Conservation (phyloP, 2,329 filamentous ascomycete genomes). For the Botryotinia narcissicola region DNA sequence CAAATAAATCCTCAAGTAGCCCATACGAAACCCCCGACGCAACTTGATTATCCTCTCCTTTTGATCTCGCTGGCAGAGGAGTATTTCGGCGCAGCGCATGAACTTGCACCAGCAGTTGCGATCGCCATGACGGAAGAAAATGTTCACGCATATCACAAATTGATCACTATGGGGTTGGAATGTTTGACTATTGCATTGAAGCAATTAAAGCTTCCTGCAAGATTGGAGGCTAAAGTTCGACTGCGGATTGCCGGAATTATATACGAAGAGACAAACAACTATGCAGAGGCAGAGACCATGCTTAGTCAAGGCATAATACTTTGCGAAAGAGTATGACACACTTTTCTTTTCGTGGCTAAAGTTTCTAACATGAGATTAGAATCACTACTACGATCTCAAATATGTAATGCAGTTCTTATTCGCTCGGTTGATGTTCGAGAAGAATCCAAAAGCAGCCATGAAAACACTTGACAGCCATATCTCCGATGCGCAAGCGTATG, state of each 20-base stretch:
- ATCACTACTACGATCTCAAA: conserved; percentile 64
- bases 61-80: conserved; percentile 73
- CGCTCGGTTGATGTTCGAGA: conserved; percentile 66
- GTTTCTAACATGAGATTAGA: conserved; percentile 39
- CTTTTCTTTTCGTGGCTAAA: not conserved
- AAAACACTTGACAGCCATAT: conserved; percentile 70
- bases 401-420: conserved; percentile 76
- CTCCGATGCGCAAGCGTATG: conserved; percentile 63
- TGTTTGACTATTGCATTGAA: conserved; percentile 70
- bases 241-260: conserved; percentile 70
- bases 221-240: conserved; percentile 66
- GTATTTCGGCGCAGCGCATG: conserved; percentile 66
- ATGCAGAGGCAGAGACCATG: conserved; percentile 68
- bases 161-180: conserved; percentile 69
- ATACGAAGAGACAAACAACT: conserved; percentile 71
- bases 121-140: conserved; percentile 48
- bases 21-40: conserved; percentile 11
- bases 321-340: conserved; percentile 57
- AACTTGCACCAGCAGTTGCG: conserved; percentile 50
- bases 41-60: conserved; percentile 40
- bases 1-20: conserved; percentile 20
- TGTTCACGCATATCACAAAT: conserved; percentile 65
- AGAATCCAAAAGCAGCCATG: conserved; percentile 69
- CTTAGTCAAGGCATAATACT: conserved; percentile 69
- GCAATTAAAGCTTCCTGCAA: conserved; percentile 57